Evolutionary conservation across 2,329 filamentous ascomycete species (phyloP), one percentile per base, ranked within the genome.

Genomic region (Geoglossum cookeanum): DNA sequence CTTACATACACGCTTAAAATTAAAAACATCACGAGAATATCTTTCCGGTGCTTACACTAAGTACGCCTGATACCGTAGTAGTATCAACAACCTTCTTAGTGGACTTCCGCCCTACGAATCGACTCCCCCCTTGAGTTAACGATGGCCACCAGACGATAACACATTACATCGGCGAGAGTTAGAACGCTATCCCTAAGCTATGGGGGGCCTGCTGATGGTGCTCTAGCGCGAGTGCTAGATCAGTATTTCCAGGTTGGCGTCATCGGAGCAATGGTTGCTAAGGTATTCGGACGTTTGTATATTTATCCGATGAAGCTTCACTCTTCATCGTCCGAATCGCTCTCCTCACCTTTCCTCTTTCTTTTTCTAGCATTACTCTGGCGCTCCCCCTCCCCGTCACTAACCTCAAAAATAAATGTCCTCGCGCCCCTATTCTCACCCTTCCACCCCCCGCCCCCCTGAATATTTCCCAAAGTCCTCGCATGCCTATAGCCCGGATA

Each of bases 401-500:
- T 81, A 60, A 75, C 73, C 58, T 79, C 74, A 65, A 84, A 84
- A 4, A 83, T 72, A 63, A 76, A 84, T 64, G 78, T 83, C 64
- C 80, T 72, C 29, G 79, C 73, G 0, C 69, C 64, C 66, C 76
- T 69, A 45, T 77, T 73, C 62, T 78, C 76, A 5, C 75, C 76
- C 64, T 71, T 76, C 76, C 75, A 78, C 2, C 65, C 66, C 17
- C 61, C 29, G 53, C 58, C 11, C 61, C 59, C 32, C 33, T 55
- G 39, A 60, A 61, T 58, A 63, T 64, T 80, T 1, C 86, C 86
- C 59, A 88, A 67, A 3, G 86, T 91, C 59, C 86, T 68, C 15
- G 84, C 82, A 70, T 91, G 85, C 59, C 69, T 74, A 67, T 92
- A 92, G 0, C 83, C 83, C 0, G 83, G 84, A 67, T 91, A 92